phyloP scores from a whole-genome alignment of 768 basidiomycete species.

The Lactifluus subvellereus region DNA sequence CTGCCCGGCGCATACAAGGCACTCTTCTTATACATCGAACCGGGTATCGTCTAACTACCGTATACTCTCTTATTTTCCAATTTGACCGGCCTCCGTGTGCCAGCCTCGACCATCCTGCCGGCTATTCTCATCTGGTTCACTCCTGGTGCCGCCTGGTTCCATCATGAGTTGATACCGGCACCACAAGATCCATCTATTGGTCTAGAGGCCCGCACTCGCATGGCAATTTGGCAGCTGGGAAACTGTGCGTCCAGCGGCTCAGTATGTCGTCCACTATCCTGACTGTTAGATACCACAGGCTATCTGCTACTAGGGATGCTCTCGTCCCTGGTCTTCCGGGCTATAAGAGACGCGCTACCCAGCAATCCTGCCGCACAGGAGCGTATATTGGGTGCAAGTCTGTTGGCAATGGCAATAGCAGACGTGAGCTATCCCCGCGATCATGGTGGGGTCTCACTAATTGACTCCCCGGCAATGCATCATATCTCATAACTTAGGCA shows the following conservation, averaged over 20 bases:
- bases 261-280: not conserved
- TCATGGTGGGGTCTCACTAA: slow-evolving; percentile 3
- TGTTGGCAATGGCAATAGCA: slow-evolving; percentile 59
- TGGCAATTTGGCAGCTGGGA: slow-evolving; percentile 63
- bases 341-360: slow-evolving; percentile 53
- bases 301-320: slow-evolving; percentile 60
- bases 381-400: slow-evolving; percentile 55
- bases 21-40: slow-evolving; percentile 62
- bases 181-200: slow-evolving; percentile 30
- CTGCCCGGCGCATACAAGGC: slow-evolving; percentile 57
- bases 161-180: slow-evolving; percentile 56
- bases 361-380: slow-evolving; percentile 58
- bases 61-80: not conserved
- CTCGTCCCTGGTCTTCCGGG: slow-evolving; percentile 61
- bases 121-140: slow-evolving; percentile 48
- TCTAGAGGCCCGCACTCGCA: slow-evolving; percentile 47
- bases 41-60: slow-evolving; percentile 34
- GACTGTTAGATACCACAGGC: slow-evolving; percentile 34
- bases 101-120: slow-evolving; percentile 49
- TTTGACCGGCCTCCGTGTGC: not conserved
- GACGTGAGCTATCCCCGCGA: slow-evolving; percentile 46
- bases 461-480: not conserved
- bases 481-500: slow-evolving; percentile 34
- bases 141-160: slow-evolving; percentile 63
- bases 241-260: slow-evolving; percentile 43